Percentiles rank a stretch among this genome's conserved stretches.
phyloP scores from a whole-genome alignment of 768 basidiomycete genomes.

The Candolleomyces aberdarensis region DNA sequence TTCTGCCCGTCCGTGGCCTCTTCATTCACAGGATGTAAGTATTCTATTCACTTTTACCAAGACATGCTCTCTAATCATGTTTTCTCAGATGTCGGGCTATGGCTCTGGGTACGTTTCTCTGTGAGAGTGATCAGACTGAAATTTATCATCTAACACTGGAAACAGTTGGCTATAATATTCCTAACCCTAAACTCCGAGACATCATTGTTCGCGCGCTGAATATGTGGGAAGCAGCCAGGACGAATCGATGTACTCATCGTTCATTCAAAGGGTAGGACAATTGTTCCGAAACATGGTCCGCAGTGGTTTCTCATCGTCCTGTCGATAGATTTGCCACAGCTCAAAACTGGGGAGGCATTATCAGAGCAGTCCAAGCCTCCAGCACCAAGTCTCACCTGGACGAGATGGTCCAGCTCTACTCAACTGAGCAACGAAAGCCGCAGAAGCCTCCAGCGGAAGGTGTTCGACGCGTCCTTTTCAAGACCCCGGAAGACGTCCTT shows the following conservation, averaged over 20 bases:
- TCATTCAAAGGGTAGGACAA: slow-evolving; percentile 12
- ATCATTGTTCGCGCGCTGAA: slow-evolving; percentile 13
- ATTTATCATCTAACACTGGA: background rate
- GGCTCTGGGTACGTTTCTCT: slow-evolving; percentile 39
- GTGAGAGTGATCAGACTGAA: too few species aligned
- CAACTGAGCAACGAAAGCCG: slow-evolving; percentile 5
- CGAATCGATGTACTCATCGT: too few species aligned
- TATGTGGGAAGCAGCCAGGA: slow-evolving; percentile 8
- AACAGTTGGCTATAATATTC: slow-evolving; percentile 28
- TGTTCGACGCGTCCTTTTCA: slow-evolving; percentile 17
- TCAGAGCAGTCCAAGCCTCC: slow-evolving; percentile 8
- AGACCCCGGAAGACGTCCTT: slow-evolving; percentile 13
- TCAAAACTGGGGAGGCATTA: slow-evolving; percentile 11
- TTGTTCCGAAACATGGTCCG: background rate
- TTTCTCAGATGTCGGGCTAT: slow-evolving; percentile 42
- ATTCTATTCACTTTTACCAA: background rate
- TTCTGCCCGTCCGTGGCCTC: slow-evolving; percentile 25
- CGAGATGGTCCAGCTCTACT: slow-evolving; percentile 19
- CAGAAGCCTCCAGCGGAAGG: slow-evolving; percentile 8
- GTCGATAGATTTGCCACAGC: slow-evolving; percentile 12
- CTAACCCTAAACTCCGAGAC: slow-evolving; percentile 8
- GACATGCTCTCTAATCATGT: background rate
- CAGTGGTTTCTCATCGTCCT: background rate
- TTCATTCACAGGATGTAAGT: slow-evolving; percentile 51
- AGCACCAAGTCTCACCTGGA: slow-evolving; percentile 15